phyloP scores from a whole-genome alignment of 495 filamentous ascomycete genomes.

The Choiromyces venosus region DNA sequence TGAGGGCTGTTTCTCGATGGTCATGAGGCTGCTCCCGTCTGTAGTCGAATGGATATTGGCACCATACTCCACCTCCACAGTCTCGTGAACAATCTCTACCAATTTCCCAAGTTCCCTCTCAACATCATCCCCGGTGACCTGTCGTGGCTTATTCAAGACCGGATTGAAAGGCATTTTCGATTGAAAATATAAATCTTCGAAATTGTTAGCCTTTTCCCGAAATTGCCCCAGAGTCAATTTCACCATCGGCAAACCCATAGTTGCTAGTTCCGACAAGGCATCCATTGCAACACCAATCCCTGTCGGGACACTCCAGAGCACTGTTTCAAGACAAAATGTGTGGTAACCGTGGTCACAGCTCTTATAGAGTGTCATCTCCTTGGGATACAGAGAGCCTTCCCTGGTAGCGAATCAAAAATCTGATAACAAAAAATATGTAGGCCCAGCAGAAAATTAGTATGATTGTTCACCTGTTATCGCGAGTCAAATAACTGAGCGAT shows the following conservation, averaged over 20 bases:
- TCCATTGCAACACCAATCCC: conserved; percentile 92
- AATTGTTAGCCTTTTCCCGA: conserved; percentile 88
- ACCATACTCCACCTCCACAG: conserved; percentile 95
- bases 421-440: no score
- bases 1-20: conserved; percentile 80
- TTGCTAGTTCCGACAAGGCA: conserved; percentile 94
- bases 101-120: conserved; percentile 95
- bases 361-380: conserved; percentile 81
- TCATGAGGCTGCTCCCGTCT: conserved; percentile 94
- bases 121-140: conserved; percentile 89
- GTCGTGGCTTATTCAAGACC: conserved; percentile 66
- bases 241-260: conserved; percentile 95
- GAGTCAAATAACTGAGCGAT: background rate
- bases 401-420: no score
- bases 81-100: conserved; percentile 86
- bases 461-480: background rate
- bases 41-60: conserved; percentile 98
- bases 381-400: no score
- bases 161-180: conserved; percentile 86
- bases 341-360: conserved; percentile 89
- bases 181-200: conserved; percentile 89
- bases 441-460: background rate
- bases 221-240: conserved; percentile 97
- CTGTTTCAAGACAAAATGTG: conserved; percentile 78
- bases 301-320: conserved; percentile 70